Percentiles rank a stretch among this genome's conserved stretches.
These are phyloP conservation scores for Pseudogymnoascus sp. DNA, from an alignment of 2,329 filamentous ascomycete species.

Conservation along the genomic window DNA sequence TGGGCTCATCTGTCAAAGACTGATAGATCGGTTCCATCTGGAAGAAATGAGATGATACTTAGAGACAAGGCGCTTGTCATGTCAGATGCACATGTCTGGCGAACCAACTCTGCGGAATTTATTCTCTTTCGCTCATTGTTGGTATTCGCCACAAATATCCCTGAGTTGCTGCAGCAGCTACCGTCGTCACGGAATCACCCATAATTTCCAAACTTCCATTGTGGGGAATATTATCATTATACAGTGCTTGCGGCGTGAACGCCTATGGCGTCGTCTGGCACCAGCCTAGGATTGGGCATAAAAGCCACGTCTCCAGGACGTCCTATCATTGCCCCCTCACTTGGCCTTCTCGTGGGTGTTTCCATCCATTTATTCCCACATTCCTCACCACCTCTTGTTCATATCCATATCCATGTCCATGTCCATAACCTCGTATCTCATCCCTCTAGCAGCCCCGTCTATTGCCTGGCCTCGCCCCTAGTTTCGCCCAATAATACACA, in stretches of 20 bases:
- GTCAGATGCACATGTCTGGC: not conserved
- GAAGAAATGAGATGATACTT: not conserved
- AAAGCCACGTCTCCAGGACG: conserved; percentile 4
- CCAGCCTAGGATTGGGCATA: not conserved
- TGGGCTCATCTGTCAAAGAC: not conserved
- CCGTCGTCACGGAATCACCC: not conserved
- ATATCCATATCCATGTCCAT: not conserved
- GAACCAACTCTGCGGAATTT: not conserved
- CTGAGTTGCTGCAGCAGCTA: not conserved
- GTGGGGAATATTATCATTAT: conserved; percentile 3
- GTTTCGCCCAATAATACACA: not conserved
- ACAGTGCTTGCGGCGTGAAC: not conserved
- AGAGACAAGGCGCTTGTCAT: not conserved
- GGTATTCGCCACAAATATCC: not conserved
- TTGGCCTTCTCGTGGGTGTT: not conserved
- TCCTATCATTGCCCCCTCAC: not conserved
- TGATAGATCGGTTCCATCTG: not conserved
- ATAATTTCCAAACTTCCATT: not conserved
- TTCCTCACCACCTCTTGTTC: not conserved
- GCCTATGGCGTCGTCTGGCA: not conserved
- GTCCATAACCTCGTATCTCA: not conserved
- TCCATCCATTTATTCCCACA: not conserved
- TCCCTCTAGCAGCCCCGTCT: not conserved
- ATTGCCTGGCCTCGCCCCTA: not conserved
- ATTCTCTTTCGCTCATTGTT: not conserved